Evolutionary conservation across 1,139 yeast species (phyloP).

Genomic region (Scheffersomyces titani): DNA sequence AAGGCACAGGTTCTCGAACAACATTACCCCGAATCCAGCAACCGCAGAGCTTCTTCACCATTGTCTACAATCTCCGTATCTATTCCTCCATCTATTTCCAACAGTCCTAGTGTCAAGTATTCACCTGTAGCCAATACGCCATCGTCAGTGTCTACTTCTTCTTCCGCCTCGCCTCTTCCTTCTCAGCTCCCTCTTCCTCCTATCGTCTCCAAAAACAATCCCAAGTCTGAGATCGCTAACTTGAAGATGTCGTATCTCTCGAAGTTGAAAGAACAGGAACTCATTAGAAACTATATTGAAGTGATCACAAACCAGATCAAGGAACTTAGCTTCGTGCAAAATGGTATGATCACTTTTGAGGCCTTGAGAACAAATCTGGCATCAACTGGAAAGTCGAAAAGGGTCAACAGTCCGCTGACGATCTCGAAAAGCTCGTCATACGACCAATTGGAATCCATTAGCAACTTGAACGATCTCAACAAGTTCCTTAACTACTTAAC

Average conservation of each 20-base stretch:
- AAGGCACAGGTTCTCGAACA: constrained; percentile 4
- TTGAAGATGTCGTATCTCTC: constrained; percentile 37
- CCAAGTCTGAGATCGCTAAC: constrained; percentile 19
- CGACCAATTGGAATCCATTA: constrained; percentile 43
- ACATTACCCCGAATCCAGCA: constrained; percentile 4
- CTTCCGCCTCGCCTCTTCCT: constrained; percentile 2
- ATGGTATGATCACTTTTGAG: constrained; percentile 48
- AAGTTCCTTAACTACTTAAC: constrained; percentile 42
- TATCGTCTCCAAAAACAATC: constrained; percentile 12
- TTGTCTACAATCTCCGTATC: background rate
- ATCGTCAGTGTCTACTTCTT: background rate
- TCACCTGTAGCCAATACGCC: background rate
- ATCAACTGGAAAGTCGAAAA: constrained; percentile 4
- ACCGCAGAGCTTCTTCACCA: background rate
- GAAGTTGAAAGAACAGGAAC: constrained; percentile 46
- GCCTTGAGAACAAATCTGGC: constrained; percentile 27
- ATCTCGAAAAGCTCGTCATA: constrained; percentile 11
- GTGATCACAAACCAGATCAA: constrained; percentile 47
- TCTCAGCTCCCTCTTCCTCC: constrained; percentile 14
- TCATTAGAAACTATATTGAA: constrained; percentile 46
- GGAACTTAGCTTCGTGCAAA: constrained; percentile 47
- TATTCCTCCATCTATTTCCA: background rate
- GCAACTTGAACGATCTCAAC: constrained; percentile 44
- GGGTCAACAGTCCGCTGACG: background rate
- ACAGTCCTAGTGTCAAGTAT: background rate